phyloP scores from a whole-genome alignment of 2,329 filamentous ascomycete species.

The Ustulina deusta region DNA sequence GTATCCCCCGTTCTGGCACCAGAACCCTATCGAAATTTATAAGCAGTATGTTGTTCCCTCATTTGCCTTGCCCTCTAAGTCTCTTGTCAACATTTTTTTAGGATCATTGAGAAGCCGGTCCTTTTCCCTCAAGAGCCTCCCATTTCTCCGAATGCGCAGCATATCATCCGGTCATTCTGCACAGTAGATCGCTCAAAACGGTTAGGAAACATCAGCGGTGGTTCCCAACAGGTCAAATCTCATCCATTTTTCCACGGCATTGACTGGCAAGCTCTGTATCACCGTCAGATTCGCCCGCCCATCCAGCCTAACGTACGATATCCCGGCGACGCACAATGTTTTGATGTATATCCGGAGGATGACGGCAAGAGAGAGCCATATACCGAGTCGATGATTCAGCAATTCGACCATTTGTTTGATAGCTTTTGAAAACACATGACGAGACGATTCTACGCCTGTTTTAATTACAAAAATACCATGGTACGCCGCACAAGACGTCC shows the following conservation, averaged over 20 bases:
- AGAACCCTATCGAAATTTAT: conserved; percentile 88
- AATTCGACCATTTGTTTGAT: conserved; percentile 77
- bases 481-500: not conserved
- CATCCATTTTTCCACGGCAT: conserved; percentile 81
- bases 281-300: conserved; percentile 73
- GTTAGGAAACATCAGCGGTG: conserved; percentile 82
- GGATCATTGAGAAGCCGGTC: conserved; percentile 83
- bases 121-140: conserved; percentile 75
- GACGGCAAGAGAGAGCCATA: conserved; percentile 74
- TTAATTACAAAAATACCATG: conserved; percentile 5
- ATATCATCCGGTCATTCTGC: conserved; percentile 81
- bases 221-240: conserved; percentile 76
- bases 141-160: conserved; percentile 76
- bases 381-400: conserved; percentile 73
- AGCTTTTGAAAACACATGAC: conserved; percentile 70
- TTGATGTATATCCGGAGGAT: conserved; percentile 85
- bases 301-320: conserved; percentile 81
- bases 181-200: conserved; percentile 82
- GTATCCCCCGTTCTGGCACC: conserved; percentile 88
- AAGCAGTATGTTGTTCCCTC: conserved; percentile 70
- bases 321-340: conserved; percentile 81
- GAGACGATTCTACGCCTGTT: conserved; percentile 28
- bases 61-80: not conserved
- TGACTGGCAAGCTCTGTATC: conserved; percentile 79
- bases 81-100: conserved; percentile 51